Base-by-base conservation (phyloP, 176 grass and related monocot genomes). In the Oryza punctata region DNA sequence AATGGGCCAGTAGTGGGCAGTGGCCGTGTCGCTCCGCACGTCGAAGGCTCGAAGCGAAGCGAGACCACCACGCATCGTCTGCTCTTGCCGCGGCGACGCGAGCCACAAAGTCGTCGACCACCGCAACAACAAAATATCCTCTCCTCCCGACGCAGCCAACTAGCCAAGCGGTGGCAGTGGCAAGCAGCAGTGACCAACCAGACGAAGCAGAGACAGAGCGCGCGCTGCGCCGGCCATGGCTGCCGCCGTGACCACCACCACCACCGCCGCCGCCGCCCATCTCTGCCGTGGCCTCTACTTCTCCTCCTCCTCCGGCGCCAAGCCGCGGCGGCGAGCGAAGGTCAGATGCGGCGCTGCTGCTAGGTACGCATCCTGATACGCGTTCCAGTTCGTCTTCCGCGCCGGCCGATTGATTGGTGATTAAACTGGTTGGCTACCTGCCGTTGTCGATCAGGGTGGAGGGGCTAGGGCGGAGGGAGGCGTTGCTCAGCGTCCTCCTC, bases 401-500 rank as follows among this genome's bases (percentile, higher is more conserved):
- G 33, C 33, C 33, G 33, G 37, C 37, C 1, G 14, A 49, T 49
- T 52, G 18, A 2, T 52, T 52, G 45, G 45, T 15, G 45, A 47
- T 47, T 47, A 47, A 47, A 47, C 45, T 52, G 16, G 49, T 7
- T 19, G 49, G 49, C 14, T 50, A 50, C 47, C 47, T 15, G 47
- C 15, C 47, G 33, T 35, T 35, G 40, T 41, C 40, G 9, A 41
- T 41, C 61, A 60, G 57, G 46, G 61, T 75, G 33, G 86, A 50
- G 13, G 71, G 24, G 54, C 21, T 85, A 37, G 84, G 38, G 15
- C 87, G 96, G 82, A 81, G 96, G 72, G 93, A 93, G 3, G 82
- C 89, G 11, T 14, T 98, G 82, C 71, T 95, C 25, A 29, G 84
- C 78, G 65, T 88, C 52, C 18, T 90, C 49, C 68, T 98, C 28